phyloP scores from a whole-genome alignment of 768 basidiomycete genomes.

The Rhizopogon rudus region DNA sequence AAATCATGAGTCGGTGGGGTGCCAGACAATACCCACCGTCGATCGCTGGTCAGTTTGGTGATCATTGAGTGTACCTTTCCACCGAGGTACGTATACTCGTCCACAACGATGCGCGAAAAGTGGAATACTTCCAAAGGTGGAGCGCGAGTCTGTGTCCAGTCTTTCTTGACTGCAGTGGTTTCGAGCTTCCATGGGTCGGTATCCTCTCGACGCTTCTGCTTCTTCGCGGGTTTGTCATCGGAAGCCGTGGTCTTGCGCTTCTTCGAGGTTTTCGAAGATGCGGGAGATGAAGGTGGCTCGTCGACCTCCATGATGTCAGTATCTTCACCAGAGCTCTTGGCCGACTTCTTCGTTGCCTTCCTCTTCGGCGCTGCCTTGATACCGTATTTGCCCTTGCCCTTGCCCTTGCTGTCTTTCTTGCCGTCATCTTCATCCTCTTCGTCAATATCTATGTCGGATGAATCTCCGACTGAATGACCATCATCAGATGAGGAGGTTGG shows the following conservation, averaged over 20 bases:
- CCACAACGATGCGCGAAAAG: conserved; percentile 83
- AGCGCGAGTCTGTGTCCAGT: conserved; percentile 76
- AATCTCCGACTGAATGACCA: conserved; percentile 16
- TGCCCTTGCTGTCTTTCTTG: conserved; percentile 21
- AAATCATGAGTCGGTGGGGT: conserved; percentile 94
- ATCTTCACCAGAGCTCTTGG: conserved; percentile 25
- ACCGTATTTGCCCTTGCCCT: conserved; percentile 7
- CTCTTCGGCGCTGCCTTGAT: conserved; percentile 11
- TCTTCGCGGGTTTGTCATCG: conserved; percentile 40
- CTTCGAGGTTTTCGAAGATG: conserved; percentile 33
- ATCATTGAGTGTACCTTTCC: conserved; percentile 77
- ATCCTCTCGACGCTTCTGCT: conserved; percentile 55
- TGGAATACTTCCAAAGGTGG: conserved; percentile 93
- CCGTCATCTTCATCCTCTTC: conserved; percentile 19
- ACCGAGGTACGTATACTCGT: conserved; percentile 91
- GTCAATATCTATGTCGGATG: conserved; percentile 18
- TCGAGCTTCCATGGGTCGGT: conserved; percentile 78
- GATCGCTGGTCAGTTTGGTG: conserved; percentile 67
- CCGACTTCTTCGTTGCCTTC: conserved; percentile 29
- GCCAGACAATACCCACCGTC: conserved; percentile 95
- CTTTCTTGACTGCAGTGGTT: conserved; percentile 51
- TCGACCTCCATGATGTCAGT: conserved; percentile 58
- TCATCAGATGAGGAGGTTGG: conserved; percentile 27
- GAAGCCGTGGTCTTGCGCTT: conserved; percentile 37
- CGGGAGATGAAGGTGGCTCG: conserved; percentile 31